Evolutionary conservation across 257 asterid genomes (phyloP).

Genomic region (Petunia secreta): DNA sequence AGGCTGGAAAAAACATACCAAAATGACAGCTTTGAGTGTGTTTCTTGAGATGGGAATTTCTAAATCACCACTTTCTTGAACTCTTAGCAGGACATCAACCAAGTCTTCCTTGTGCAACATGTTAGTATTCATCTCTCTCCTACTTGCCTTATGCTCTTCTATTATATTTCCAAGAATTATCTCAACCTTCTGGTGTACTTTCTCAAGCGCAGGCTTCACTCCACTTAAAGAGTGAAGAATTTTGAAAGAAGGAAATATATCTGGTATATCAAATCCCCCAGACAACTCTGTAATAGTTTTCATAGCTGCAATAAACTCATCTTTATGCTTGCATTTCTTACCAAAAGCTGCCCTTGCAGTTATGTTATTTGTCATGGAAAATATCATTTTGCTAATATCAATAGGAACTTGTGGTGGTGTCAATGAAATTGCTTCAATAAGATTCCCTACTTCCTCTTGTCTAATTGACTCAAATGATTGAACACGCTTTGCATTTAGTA

Average conservation of each 20-base stretch:
- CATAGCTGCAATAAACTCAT: constrained; percentile 16
- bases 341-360: not conserved
- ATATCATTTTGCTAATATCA: not conserved
- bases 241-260: not conserved
- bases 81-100: not conserved
- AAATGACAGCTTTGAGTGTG: not conserved
- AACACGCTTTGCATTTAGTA: not conserved
- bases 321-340: constrained; percentile 5
- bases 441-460: not conserved
- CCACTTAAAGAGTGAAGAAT: not conserved
- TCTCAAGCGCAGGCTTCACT: not conserved
- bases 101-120: not conserved
- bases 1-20: not conserved
- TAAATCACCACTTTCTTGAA: not conserved
- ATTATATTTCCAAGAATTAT: not conserved
- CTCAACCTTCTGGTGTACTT: not conserved
- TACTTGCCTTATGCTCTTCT: not conserved
- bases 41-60: not conserved
- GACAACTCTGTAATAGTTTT: not conserved
- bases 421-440: not conserved
- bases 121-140: not conserved
- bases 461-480: not conserved
- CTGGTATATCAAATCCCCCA: not conserved
- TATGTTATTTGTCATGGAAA: not conserved
- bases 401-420: not conserved